phyloP scores from a whole-genome alignment of 306 rosid species.

The Cicer yamashitae region DNA sequence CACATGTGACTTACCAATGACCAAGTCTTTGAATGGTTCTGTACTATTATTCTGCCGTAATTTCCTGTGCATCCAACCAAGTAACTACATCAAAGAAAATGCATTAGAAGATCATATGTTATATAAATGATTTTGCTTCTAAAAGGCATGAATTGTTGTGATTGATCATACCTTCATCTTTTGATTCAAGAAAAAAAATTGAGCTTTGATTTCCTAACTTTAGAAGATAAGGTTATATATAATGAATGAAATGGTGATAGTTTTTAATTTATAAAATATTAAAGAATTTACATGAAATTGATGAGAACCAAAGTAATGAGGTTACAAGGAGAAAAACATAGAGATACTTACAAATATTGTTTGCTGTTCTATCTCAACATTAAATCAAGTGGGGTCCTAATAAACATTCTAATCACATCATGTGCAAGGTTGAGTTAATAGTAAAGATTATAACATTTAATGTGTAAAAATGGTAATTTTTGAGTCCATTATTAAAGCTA shows the following conservation, averaged over 20 bases:
- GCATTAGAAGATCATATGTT: slow-evolving; percentile 25
- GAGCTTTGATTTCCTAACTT: slow-evolving; percentile 55
- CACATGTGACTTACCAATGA: slow-evolving; percentile 66
- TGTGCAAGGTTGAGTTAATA: slow-evolving; percentile 48
- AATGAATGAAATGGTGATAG: slow-evolving; percentile 43
- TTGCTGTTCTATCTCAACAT: slow-evolving; percentile 51
- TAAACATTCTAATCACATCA: slow-evolving; percentile 40
- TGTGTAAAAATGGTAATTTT: background rate
- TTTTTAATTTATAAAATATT: slow-evolving; percentile 54
- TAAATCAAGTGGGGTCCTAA: slow-evolving; percentile 64
- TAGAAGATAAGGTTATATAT: slow-evolving; percentile 38
- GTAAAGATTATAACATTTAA: slow-evolving; percentile 25
- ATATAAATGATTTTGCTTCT: slow-evolving; percentile 3
- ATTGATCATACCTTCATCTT: slow-evolving; percentile 78
- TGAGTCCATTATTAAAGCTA: slow-evolving; percentile 36
- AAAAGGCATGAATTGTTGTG: slow-evolving; percentile 19
- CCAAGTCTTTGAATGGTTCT: slow-evolving; percentile 74
- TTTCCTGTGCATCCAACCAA: slow-evolving; percentile 98
- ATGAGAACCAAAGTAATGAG: slow-evolving; percentile 43
- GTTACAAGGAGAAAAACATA: slow-evolving; percentile 59
- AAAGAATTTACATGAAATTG: slow-evolving; percentile 50
- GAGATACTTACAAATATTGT: slow-evolving; percentile 69
- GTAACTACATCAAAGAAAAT: slow-evolving; percentile 63
- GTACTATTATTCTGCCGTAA: slow-evolving; percentile 72
- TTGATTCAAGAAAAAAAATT: slow-evolving; percentile 45